phyloP scores from a whole-genome alignment of 352 stramenopile species.

The Pythium folliculosum region DNA sequence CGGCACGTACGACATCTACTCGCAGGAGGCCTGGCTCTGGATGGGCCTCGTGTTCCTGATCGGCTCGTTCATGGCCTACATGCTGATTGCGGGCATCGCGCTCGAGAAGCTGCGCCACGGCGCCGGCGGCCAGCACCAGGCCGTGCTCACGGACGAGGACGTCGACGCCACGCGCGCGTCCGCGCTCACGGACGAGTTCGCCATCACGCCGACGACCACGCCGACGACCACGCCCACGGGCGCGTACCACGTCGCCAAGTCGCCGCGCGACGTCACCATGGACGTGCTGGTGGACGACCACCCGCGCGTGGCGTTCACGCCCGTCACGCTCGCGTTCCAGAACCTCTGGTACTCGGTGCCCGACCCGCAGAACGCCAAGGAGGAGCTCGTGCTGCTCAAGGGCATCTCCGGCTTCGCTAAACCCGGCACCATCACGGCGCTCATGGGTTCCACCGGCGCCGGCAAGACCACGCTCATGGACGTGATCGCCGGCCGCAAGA shows the following conservation, averaged over 20 bases:
- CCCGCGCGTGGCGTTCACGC: conserved; percentile 12
- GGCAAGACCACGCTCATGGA: conserved; percentile 96
- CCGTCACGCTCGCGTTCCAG: not conserved
- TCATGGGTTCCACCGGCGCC: conserved; percentile 74
- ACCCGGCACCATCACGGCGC: conserved; percentile 56
- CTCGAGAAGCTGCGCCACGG: conserved; percentile 31
- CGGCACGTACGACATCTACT: conserved; percentile 21
- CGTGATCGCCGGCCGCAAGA: conserved; percentile 94
- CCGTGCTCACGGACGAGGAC: not conserved
- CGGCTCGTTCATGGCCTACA: conserved; percentile 24
- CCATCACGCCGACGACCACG: not conserved
- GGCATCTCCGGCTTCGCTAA: conserved; percentile 5
- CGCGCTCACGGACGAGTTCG: conserved; percentile 29
- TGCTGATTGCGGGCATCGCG: conserved; percentile 22
- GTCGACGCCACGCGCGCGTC: not conserved
- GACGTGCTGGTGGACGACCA: not conserved
- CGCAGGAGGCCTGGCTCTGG: conserved; percentile 22
- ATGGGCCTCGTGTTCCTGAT: conserved; percentile 28
- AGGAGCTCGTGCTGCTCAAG: conserved; percentile 1
- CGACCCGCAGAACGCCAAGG: not conserved
- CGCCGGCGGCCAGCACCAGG: not conserved
- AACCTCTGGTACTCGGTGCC: conserved; percentile 8
- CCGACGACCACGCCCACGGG: too few species aligned
- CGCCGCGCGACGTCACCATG: not conserved
- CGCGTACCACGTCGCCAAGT: not conserved